Conservation (phyloP, 208 protist species). For the Jaenimonas drosophilae region DNA sequence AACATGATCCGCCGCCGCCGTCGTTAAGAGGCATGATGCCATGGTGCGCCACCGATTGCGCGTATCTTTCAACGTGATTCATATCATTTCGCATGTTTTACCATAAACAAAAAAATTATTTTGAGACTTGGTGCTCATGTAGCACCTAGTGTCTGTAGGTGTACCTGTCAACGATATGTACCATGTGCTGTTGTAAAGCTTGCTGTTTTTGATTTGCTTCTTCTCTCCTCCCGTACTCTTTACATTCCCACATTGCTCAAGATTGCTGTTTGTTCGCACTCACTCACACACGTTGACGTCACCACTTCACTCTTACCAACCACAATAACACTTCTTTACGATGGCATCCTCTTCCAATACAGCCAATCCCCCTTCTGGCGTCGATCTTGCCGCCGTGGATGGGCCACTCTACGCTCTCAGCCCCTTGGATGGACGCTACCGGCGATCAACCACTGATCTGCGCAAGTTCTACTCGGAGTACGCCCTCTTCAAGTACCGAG, state of each 20-base stretch:
- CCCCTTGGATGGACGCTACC: constrained; percentile 93
- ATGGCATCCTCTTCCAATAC: constrained; percentile 13
- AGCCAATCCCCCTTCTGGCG: constrained; percentile 6
- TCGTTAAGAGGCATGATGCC: constrained; percentile 74
- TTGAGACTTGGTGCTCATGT: background rate
- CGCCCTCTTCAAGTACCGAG: constrained; percentile 86
- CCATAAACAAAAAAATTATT: background rate
- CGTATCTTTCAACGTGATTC: constrained; percentile 2
- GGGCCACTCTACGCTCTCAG: constrained; percentile 81
- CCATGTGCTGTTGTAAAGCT: background rate
- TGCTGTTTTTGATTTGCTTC: constrained; percentile 1
- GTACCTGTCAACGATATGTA: background rate
- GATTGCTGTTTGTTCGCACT: background rate
- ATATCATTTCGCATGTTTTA: constrained; percentile 1
- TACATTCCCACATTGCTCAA: background rate
- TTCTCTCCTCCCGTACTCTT: background rate
- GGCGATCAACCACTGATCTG: constrained; percentile 38
- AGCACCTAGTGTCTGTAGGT: background rate
- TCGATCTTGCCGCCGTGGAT: constrained; percentile 13
- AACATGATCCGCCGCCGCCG: constrained; percentile 96
- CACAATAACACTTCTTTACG: too few species aligned
- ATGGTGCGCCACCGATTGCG: background rate
- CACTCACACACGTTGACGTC: too few species aligned
- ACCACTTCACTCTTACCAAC: too few species aligned
- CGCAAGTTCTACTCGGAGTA: constrained; percentile 90